Base-by-base conservation (phyloP, 1,139 yeast genomes). In the Suhomyces anneliseae region DNA sequence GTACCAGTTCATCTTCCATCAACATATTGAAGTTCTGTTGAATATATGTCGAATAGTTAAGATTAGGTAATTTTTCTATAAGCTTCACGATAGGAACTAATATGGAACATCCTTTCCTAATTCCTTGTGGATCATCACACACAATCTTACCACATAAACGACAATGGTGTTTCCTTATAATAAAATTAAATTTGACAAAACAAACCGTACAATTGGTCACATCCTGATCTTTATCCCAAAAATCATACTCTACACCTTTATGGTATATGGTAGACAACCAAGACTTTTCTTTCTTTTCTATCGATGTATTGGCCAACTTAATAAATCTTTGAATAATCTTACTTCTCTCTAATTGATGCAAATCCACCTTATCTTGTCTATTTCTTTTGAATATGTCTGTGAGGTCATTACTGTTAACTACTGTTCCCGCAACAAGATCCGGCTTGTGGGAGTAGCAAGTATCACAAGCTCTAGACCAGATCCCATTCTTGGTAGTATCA, bases 121-220 rank as follows among this genome's bases (percentile, higher is more conserved):
- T 62, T 2, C 68, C 67, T 35, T 54, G 58, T 0, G 77, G 60
- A 57, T 85, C 86, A 36, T 87, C 95, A 68, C 98, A 92, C 0
- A 90, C 90, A 1, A 87, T 79, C 32, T 67, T 62, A 0, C 98
- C 98, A 69, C 98, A 93, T 33, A 89, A 64, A 33, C 96, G 71
- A 62, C 97, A 90, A 61, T 90, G 97, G 61, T 93, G 98, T 56
- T 88, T 90, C 47, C 97, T 72, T 19, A 81, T 61, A 6, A 85
- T 62, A 41, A 87, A 68, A 29, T 75, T 75, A 62, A 90, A 93
- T 34, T 62, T 59, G 10, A 74, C 70, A 24, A 70, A 64, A 58
- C 99, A 93, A 6, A 88, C 70, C 4, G 80, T 73, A 61, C 99
- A 93, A 50, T 73, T 69, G 0, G 70, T 57, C 0, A 78, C 76